Base-by-base conservation (phyloP, 371 early-diverging fungal species). In the Phascolomyces articulosus region DNA sequence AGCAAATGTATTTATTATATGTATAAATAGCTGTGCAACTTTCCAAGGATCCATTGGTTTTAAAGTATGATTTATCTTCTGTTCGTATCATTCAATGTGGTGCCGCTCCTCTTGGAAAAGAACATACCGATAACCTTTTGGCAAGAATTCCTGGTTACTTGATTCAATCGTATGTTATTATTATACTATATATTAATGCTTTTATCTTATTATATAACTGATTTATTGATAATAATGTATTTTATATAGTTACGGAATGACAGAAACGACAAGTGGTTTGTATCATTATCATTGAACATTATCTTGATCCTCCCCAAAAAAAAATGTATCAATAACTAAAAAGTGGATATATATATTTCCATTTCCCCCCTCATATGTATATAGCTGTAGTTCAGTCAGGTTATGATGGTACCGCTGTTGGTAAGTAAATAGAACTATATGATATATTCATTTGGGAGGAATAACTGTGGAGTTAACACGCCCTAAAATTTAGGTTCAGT, bases 51-150 rank as follows among this genome's bases (percentile, higher is more conserved):
- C 90, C 92, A 21, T 70, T 86, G 27, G 91, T 93, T 18, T 75
- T 80, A 40, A 72, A 90, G 18, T 91, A 83, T 64, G 85, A 93
- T 63, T 60, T 94, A 48, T 78, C 86, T 0, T 85, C 88, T 15
- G 75, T 96, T 9, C 53, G 80, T n/a, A 67, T 71, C 23, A 66
- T 94, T 8, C 67, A 85, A 24, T 88, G 88, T 56, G 96, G 93
- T 40, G 98, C 95, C 18, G 96, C 96, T 4, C 96, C 96, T 27
- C 77, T 97, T 6, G 78, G 88, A 16, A 69, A 77, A 44, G 89
- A 89, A n/a, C 74, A 91, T 6, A 78, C 85, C 24, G 69, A 77
- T 27, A 73, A 75, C 16, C 63, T 90, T 13, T 68, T 80, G 28
- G 51, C 69, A 40, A 74, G 80, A 24, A 74, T 92, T n/a, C 79